Percentiles rank a stretch among this genome's conserved stretches.
Evolutionary conservation across 768 basidiomycete species (phyloP).

Genomic region (Kwoniella europaea): DNA sequence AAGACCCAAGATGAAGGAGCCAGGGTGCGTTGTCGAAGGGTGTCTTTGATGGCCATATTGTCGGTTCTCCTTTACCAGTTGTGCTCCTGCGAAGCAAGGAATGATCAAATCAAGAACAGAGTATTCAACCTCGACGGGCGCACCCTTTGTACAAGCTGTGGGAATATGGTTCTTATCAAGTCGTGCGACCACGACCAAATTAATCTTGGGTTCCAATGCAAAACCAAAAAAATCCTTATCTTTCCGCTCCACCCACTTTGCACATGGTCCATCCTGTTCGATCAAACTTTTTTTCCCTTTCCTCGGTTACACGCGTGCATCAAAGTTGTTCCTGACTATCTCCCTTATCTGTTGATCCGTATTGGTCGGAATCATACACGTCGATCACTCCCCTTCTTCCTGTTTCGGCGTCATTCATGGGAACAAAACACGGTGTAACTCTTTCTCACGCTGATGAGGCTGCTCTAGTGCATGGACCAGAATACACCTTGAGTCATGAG

Average conservation of each 20-base stretch:
- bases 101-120: background rate
- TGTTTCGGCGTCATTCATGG: background rate
- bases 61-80: background rate
- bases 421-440: background rate
- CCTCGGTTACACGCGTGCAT: background rate
- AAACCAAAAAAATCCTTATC: background rate
- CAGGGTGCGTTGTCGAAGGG: conserved; percentile 18
- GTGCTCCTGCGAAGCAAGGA: no score
- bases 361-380: background rate
- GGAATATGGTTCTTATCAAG: background rate
- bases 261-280: background rate
- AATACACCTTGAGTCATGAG: no score
- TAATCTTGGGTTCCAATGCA: no score
- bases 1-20: conserved; percentile 37
- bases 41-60: conserved; percentile 22
- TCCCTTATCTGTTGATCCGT: background rate
- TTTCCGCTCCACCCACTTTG: conserved; percentile 1
- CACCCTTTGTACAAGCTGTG: background rate
- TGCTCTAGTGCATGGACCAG: no score
- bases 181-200: background rate
- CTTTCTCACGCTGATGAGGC: background rate
- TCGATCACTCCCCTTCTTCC: background rate
- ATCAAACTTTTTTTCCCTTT: background rate
- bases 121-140: background rate
- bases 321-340: background rate